A percentile compares a stretch with the other conserved stretches of the same genome.
phyloP scores from a whole-genome alignment of 768 basidiomycete species.

The Hebeloma cylindrosporum region DNA sequence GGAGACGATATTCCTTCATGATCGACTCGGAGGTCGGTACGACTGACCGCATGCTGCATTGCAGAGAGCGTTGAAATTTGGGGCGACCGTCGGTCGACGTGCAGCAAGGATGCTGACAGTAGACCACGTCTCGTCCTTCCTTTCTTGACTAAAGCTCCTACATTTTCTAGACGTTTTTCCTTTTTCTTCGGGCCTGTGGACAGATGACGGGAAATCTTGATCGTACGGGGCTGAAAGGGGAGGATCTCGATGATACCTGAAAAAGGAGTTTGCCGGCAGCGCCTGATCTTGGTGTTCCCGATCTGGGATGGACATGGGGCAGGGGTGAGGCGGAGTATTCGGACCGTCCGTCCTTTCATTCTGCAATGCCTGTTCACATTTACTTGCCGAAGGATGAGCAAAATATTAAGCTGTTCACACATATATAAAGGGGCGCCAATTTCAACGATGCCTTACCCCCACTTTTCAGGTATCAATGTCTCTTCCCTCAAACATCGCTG shows the following conservation, averaged over 20 bases:
- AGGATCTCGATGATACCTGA: background rate
- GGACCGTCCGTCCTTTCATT: slow-evolving; percentile 9
- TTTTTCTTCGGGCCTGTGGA: no score
- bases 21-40: slow-evolving; percentile 16
- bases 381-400: background rate
- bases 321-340: slow-evolving; percentile 8
- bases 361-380: no score
- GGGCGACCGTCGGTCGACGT: background rate
- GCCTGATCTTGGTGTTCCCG: slow-evolving; percentile 7
- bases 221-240: no score
- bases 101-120: no score
- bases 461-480: slow-evolving; percentile 26
- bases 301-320: slow-evolving; percentile 9
- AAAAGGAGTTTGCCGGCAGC: slow-evolving; percentile 5
- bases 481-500: slow-evolving; percentile 61
- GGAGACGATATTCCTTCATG: background rate
- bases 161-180: no score
- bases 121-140: no score
- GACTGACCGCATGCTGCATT: slow-evolving; percentile 4
- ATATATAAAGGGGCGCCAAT: no score
- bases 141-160: no score
- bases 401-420: background rate
- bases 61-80: background rate
- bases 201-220: no score
- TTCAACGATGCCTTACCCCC: slow-evolving; percentile 2